Percentiles rank a stretch among this genome's conserved stretches.
These are phyloP conservation scores for Microsporum ferrugineum DNA, from an alignment of 2,329 filamentous ascomycete species.

Conservation along the genomic window DNA sequence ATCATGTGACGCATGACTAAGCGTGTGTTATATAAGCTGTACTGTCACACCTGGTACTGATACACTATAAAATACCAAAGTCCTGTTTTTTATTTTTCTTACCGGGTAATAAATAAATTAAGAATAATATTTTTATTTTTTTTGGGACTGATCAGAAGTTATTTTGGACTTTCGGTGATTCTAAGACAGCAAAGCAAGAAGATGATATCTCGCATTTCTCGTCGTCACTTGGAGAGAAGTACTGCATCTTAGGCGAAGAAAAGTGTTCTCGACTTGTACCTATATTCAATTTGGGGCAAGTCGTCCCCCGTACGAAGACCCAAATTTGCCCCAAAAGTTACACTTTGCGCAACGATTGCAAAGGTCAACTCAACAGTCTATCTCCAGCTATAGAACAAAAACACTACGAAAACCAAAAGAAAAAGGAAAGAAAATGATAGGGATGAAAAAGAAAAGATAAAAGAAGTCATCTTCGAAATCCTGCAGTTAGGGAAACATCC, in stretches of 20 bases:
- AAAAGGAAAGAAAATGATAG: not conserved
- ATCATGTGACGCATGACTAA: not conserved
- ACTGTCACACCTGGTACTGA: not conserved
- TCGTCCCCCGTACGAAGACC: not conserved
- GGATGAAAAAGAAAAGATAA: not conserved
- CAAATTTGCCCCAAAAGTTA: slow-evolving; percentile 1
- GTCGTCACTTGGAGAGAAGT: not conserved
- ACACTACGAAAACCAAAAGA: not conserved
- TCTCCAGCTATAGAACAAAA: not conserved
- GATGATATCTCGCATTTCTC: slow-evolving; percentile 4
- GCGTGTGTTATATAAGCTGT: not conserved
- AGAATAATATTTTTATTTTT: not conserved
- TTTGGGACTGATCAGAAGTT: slow-evolving; percentile 4
- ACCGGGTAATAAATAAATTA: not conserved
- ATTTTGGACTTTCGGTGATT: not conserved
- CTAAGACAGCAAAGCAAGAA: not conserved
- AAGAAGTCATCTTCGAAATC: not conserved
- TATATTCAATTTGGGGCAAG: not conserved
- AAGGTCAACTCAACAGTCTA: not conserved
- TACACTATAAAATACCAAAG: not conserved
- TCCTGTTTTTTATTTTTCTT: not conserved
- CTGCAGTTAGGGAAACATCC: not conserved
- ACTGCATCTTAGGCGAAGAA: not conserved
- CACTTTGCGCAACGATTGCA: not conserved
- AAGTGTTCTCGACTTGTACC: not conserved